Base-by-base conservation (phyloP, 345 rosid species). In the Brassica incana region DNA sequence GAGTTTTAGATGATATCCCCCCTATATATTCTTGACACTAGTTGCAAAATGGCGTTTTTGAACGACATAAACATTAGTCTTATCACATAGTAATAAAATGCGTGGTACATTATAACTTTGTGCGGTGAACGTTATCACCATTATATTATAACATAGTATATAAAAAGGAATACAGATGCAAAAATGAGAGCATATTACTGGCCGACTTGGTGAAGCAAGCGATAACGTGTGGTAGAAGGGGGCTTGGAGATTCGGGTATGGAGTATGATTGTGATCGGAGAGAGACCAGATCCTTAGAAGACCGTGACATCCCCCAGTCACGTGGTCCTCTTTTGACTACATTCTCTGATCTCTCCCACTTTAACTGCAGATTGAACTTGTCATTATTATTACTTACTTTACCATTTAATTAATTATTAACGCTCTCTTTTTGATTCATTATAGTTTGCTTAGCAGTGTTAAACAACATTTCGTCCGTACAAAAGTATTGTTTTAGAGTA, bases 281-380 rank as follows among this genome's bases (percentile, higher is more conserved):
- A 71, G 77, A 76, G 83, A 81, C 74, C 71, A 81, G 74, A 81
- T 76, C 77, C 84, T 66, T 81, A 60, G 74, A 77, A 81, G 78
- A 72, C 84, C 77, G 84, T 76, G 80, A 81, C 84, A 72, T 67
- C 65, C 69, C 61, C 71, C 73, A 76, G 65, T 81, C 80, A 77
- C 80, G 78, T 81, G 81, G 77, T 35, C 77, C 80, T 76, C 77
- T 76, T 81, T 81, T 81, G 84, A 81, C 84, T 75, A 75, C 67
- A 14, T 30, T 72, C 71, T n/a, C 81, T 35, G 58, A 50, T 50
- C 75, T 35, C 50, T 23, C 33, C 18, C 16, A 60, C 68, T 72
- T 78, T 72, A 72, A 72, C 67, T 71, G 81, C 60, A 78, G 48
- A 60, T 72, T 60, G 74, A 67, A 78, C 77, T 72, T 67, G 65